Base-by-base conservation (phyloP, 345 rosid species). In the Geranium rotundifolium region DNA sequence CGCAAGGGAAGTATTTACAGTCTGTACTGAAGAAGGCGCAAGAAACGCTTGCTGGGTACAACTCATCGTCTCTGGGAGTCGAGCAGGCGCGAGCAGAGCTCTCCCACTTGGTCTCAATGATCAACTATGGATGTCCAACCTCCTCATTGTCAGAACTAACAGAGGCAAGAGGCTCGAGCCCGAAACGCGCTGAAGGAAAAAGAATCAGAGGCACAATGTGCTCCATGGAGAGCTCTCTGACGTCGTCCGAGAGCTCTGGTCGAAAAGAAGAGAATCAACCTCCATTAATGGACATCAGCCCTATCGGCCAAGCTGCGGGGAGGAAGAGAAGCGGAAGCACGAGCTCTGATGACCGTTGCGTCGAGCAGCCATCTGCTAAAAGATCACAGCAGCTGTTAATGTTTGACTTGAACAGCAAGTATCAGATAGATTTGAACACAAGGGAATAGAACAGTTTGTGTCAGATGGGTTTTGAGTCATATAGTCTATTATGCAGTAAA, bases 1-100 rank as follows among this genome's bases (percentile, higher is more conserved):
- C 99, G 62, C 97, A 93, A 77, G 97, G 96, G 49, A 93, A 90
- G 77, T 93, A 93, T 74, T 66, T 93, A 60, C 91, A 84, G 31
- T 79, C 99, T 1, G 96, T 93, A 31, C 69, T 90, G 64, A 80
- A 72, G 64, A 90, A 84, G 77, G 99, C 99, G 70, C 95, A 90
- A 74, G 95, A 89, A 80, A 86, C 96, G 17, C 84, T 93, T 37
- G 68, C 91, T 17, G 93, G 93, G 37, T 85, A 89, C 68, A 73
- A 71, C 65, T 73, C 83, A 58, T 82, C 88, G 23, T 63, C 89
- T 4, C 73, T 79, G 30, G 89, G 84, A 29, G 71, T 80, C 63
- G 93, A 87, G 52, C 78, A 80, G 19, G 86, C 92, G 18, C 85
- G 79, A 75, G 79, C 82, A 15, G 93, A 92, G 66, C 91, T 92